These are phyloP conservation scores for Trapa incisa DNA, from an alignment of 345 rosid species.

Conservation along the genomic window DNA sequence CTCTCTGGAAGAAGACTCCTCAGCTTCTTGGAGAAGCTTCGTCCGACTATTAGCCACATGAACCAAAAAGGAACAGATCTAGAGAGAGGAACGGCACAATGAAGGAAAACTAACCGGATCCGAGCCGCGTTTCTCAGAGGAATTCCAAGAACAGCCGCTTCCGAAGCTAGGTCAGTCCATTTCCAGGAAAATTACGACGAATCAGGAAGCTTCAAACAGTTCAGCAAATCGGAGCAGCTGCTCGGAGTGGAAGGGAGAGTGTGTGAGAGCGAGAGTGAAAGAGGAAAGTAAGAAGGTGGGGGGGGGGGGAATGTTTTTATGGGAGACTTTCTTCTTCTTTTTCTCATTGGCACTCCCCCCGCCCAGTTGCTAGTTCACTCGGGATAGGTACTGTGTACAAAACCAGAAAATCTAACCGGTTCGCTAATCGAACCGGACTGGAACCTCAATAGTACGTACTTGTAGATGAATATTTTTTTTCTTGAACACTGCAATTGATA, in stretches of 20 bases:
- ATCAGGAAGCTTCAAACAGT: neutral
- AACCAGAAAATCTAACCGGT: too few relatives aligned
- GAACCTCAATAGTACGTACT: too few relatives aligned
- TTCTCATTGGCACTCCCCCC: conserved; percentile 21
- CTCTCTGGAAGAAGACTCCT: neutral
- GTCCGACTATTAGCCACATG: neutral
- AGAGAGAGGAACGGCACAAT: neutral
- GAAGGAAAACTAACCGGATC: conserved; percentile 1
- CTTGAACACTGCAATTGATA: too few relatives aligned
- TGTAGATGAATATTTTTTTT: too few relatives aligned
- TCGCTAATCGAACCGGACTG: too few relatives aligned
- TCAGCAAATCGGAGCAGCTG: neutral
- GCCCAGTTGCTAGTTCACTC: neutral
- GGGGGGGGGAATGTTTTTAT: conserved; percentile 15
- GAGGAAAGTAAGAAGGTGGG: conserved; percentile 17
- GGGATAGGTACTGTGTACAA: too few relatives aligned
- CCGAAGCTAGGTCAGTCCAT: neutral
- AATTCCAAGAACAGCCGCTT: neutral
- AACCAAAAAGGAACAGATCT: neutral
- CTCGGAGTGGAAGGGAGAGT: conserved; percentile 1
- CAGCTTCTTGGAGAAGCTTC: neutral
- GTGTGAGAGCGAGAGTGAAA: conserved; percentile 15
- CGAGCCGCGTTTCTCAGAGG: neutral
- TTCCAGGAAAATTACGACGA: neutral
- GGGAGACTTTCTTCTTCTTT: neutral